Base-by-base conservation (phyloP, 345 rosid genomes). In the Excoecaria cochinchinensis region DNA sequence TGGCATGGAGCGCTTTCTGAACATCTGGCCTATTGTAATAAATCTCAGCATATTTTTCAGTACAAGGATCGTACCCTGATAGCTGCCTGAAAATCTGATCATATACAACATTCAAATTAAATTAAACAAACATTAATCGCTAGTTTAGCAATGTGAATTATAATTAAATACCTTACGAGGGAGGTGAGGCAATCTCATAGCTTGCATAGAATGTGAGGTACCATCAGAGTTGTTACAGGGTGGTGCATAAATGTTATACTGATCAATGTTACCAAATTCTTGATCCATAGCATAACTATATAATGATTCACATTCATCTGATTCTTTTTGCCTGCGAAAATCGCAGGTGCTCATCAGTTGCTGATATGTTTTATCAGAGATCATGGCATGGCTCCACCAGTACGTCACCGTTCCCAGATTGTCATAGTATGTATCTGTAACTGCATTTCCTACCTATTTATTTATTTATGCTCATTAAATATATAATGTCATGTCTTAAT, bases 371-470 rank as follows among this genome's bases (percentile, higher is more conserved):
- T 73, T 79, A 46, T 96, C 99, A 0, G 99, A 96, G 53, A 96
- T 96, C 97, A 92, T 96, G 1, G 99, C 99, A 68, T 96, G 99
- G 80, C 98, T 96, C 99, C 99, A 96, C 98, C 99, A 96, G 65
- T 90, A 96, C 31, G 90, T 87, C 79, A 96, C 99, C 9, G 99
- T 96, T 71, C 99, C 99, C 6, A 93, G 83, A 82, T 93, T 96
- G 77, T 96, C 98, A 62, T 90, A 92, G 80, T 93, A 92, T 77
- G 88, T 90, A 78, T 96, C 97, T 19, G 95, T 96, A 25, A 93
- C 99, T 3, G 99, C 99, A 79, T 96, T 96, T 44, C 99, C 98
- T 15, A 96, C 98, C 99, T 96, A 71, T 62, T 78, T 40, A 13
- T 21, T 4, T 14, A 61, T 40, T 12, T 47, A 39, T n/a, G 44